Percentiles rank a stretch among this genome's conserved stretches.
Evolutionary conservation across 75 land plant species (phyloP).

Genomic region (Picea sitchensis): DNA sequence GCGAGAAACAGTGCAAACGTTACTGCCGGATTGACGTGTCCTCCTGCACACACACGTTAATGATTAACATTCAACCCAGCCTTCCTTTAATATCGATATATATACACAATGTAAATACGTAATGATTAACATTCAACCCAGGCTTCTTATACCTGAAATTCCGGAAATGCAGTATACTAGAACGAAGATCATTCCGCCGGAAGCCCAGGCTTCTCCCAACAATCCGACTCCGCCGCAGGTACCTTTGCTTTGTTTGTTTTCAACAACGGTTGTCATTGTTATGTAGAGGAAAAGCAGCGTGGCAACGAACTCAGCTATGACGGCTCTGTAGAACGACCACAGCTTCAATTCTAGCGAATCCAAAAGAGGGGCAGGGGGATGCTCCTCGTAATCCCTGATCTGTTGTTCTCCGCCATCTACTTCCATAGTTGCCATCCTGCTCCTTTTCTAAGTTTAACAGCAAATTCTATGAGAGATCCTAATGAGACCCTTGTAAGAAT

Average conservation of each 20-base stretch:
- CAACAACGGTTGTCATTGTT: conserved; percentile 47
- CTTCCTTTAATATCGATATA: background rate
- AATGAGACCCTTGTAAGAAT: too few relatives aligned
- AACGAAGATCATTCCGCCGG: conserved; percentile 57
- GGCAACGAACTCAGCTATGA: conserved; percentile 59
- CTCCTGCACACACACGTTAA: conserved; percentile 21
- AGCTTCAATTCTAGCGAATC: conserved; percentile 29
- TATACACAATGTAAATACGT: too few relatives aligned
- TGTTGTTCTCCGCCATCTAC: conserved; percentile 4
- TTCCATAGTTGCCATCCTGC: conserved; percentile 4
- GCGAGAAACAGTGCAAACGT: conserved; percentile 58
- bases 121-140: background rate
- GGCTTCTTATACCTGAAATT: conserved; percentile 29
- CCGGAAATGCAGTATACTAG: conserved; percentile 62
- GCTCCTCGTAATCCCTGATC: conserved; percentile 44
- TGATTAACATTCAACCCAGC: background rate
- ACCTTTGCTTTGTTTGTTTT: conserved; percentile 13
- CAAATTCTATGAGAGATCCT: too few relatives aligned
- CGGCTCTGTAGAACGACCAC: conserved; percentile 62
- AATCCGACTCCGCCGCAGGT: conserved; percentile 46
- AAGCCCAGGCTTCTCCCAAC: conserved; percentile 58
- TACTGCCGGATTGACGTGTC: conserved; percentile 49
- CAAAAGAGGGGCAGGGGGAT: conserved; percentile 40
- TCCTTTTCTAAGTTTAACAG: too few relatives aligned
- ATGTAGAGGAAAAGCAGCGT: conserved; percentile 58